Base-by-base conservation (phyloP, 1,284 basidiomycete species). In the Trametes sp. region DNA sequence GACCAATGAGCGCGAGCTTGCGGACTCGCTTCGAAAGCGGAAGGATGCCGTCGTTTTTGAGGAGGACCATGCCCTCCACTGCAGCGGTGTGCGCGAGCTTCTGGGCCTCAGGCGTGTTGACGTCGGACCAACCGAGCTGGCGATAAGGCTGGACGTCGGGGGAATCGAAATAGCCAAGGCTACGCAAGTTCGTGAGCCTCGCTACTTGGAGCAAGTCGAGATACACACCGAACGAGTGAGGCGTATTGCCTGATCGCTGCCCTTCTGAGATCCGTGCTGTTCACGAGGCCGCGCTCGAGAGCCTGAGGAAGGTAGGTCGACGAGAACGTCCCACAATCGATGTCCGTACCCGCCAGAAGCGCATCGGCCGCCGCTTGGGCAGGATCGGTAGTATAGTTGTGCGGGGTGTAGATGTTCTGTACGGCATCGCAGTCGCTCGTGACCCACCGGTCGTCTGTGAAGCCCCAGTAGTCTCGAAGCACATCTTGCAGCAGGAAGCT, bases 11-110 rank as follows among this genome's bases (percentile, higher is more conserved):
- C 6, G 84, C 85, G 31, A 87, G 67, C 23, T 78, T 82, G 61
- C 80, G 81, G 57, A 81, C 70, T 1, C 68, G 73, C 1, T 68
- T 67, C 23, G 78, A 73, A 58, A 87, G 74, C 4, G 85, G 85
- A 4, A 87, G 75, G 6, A 77, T 77, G 29, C 84, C 84, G 59
- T 86, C 83, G 66, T 86, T 87, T 74, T 87, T 86, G 29, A 87
- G 75, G 1, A 87, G 76, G 14, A 82, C 82, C 16, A 86, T 80
- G 24, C 84, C 83, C 67, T 85, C 83, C 2, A 81, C 73, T 1
- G 84, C 84, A 21, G 82, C 82, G 57, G 76, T 75, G 68, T 82
- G 75, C 1, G 85, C 85, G 14, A 87, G 78, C n/a, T 76, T 69
- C 63, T 84, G 83, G 0, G 84, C 80, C 2, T 71, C 56, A 1